Percentiles rank a stretch among this genome's conserved stretches.
Conservation (phyloP, 257 asterid species). For the Buddleja alternifolia region DNA sequence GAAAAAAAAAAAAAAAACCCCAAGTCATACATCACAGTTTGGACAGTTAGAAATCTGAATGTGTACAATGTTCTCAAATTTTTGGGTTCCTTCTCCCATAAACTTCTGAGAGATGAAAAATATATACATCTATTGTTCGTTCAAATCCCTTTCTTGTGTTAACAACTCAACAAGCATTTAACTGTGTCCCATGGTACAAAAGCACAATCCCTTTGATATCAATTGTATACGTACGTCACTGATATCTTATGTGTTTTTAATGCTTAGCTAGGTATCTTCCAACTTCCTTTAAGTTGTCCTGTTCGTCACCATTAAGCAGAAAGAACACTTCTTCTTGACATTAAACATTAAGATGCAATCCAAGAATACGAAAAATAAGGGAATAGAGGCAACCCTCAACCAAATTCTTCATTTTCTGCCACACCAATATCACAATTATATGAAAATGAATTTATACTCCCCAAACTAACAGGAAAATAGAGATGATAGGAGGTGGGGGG, state of each 20-base stretch:
- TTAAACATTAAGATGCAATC: not conserved
- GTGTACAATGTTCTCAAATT: not conserved
- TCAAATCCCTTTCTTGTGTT: not conserved
- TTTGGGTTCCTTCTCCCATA: not conserved
- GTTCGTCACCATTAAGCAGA: not conserved
- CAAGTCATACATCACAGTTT: not conserved
- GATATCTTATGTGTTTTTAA: no score
- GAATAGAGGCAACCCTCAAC: not conserved
- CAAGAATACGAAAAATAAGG: not conserved
- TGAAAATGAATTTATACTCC: not conserved
- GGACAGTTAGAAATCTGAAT: not conserved
- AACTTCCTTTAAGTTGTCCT: not conserved
- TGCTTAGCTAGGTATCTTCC: not conserved
- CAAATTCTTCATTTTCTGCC: not conserved
- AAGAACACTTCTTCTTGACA: not conserved
- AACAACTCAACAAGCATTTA: not conserved
- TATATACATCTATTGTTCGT: not conserved
- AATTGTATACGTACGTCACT: no score
- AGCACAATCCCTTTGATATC: not conserved
- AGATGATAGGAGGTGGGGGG: not conserved
- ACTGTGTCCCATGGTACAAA: not conserved
- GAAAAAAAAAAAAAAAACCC: not conserved
- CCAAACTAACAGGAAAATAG: no score
- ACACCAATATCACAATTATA: constrained; percentile 3
- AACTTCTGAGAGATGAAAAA: not conserved